Evolutionary conservation across 2,329 filamentous ascomycete species (phyloP).

Genomic region (Pleurostoma richardsiae): DNA sequence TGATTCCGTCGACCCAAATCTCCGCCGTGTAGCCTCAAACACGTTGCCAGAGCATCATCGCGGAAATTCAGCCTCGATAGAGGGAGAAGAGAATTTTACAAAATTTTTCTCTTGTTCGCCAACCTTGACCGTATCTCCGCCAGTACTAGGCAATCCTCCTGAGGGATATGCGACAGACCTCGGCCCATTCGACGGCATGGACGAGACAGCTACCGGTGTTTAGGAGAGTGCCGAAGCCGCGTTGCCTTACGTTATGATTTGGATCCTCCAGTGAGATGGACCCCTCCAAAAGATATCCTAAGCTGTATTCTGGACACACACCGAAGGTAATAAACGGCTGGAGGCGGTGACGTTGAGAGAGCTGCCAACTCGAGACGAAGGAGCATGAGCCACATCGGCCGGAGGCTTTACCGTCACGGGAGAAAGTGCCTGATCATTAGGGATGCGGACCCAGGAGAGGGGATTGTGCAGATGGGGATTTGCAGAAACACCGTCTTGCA

Average conservation of each 20-base stretch:
- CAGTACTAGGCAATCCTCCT: background rate
- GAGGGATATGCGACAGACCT: background rate
- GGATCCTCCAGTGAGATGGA: background rate
- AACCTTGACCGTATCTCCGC: background rate
- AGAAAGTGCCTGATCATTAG: no score
- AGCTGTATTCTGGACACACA: background rate
- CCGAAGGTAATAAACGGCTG: background rate
- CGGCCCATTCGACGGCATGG: background rate
- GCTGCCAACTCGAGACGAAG: background rate
- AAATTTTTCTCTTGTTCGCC: background rate
- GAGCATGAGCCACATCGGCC: background rate
- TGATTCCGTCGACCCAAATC: background rate
- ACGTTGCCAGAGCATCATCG: background rate
- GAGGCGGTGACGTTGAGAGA: background rate
- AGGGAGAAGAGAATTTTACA: background rate
- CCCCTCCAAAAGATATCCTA: background rate
- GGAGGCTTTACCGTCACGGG: no score
- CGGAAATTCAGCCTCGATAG: background rate
- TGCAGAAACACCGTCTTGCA: no score
- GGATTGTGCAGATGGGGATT: no score
- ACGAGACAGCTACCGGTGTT: background rate
- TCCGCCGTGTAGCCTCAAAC: background rate
- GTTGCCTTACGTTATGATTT: background rate
- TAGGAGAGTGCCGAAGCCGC: no score
- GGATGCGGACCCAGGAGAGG: no score